A percentile compares a stretch with the other conserved stretches of the same genome.
These are phyloP conservation scores for Cyclotella choctawhatcheeana DNA, from an alignment of 108 stramenopile genomes.

Conservation along the genomic window DNA sequence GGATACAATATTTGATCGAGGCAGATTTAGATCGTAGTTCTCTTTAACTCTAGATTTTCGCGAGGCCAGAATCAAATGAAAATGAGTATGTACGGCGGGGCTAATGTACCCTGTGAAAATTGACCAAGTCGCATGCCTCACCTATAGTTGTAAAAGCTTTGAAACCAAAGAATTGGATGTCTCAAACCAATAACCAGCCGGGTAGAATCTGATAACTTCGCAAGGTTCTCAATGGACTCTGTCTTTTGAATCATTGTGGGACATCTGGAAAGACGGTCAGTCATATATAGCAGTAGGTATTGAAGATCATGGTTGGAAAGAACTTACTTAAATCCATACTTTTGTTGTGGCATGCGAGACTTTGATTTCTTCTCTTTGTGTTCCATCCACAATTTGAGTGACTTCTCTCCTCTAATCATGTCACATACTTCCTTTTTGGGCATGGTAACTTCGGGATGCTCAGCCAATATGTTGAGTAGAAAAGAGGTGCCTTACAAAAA, in stretches of 20 bases:
- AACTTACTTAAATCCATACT: constrained; percentile 3
- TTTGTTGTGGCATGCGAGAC: not conserved
- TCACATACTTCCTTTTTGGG: not conserved
- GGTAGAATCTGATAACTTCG: not conserved
- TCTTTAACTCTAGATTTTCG: not conserved
- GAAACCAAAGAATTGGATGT: constrained; percentile 2
- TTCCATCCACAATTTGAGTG: not conserved
- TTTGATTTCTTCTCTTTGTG: not conserved
- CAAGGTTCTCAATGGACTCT: not conserved
- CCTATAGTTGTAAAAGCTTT: constrained; percentile 12
- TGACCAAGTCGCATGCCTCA: not conserved
- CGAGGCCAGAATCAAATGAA: not conserved
- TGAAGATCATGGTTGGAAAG: too few relatives aligned
- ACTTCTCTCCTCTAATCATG: not conserved
- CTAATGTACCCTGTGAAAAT: not conserved
- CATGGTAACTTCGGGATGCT: not conserved
- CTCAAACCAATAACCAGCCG: constrained; percentile 1
- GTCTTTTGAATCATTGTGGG: not conserved
- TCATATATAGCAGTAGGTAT: too few relatives aligned
- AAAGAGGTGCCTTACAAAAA: not conserved
- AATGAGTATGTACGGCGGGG: not conserved
- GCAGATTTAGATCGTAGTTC: not conserved
- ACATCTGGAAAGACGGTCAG: too few relatives aligned
- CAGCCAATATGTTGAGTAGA: not conserved
- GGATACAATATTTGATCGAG: not conserved